A percentile compares a stretch with the other conserved stretches of the same genome.
Conservation (phyloP, 257 asterid species). For the Leptodermis oblonga region DNA sequence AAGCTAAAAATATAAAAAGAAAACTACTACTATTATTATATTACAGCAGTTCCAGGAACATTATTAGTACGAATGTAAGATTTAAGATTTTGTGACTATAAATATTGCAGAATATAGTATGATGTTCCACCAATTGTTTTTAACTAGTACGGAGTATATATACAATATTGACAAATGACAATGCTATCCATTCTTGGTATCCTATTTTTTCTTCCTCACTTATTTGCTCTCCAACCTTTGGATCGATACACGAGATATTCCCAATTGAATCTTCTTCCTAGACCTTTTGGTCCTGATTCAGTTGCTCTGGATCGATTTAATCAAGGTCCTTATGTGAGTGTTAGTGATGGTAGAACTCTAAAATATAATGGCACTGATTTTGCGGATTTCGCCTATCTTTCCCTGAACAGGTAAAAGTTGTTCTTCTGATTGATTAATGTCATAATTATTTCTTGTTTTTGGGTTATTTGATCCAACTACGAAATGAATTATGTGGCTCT, state of each 20-base stretch:
- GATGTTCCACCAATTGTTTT: neutral
- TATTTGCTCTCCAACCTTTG: neutral
- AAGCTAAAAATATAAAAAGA: too few species aligned
- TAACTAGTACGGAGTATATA: neutral
- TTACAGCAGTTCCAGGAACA: too few species aligned
- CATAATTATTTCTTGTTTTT: too few species aligned
- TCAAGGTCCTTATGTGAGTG: constrained; percentile 40
- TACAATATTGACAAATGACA: neutral
- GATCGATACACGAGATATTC: constrained; percentile 8
- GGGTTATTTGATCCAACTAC: too few species aligned
- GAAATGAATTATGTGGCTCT: too few species aligned
- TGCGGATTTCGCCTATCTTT: constrained; percentile 38
- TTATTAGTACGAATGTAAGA: too few species aligned
- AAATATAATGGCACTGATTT: constrained; percentile 27
- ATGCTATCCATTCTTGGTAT: neutral
- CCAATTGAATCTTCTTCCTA: constrained; percentile 12
- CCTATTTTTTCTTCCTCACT: constrained; percentile 7
- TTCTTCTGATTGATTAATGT: too few species aligned
- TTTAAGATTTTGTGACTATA: neutral
- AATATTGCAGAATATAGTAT: neutral
- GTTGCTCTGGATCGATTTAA: constrained; percentile 25
- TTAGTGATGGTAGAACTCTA: constrained; percentile 49
- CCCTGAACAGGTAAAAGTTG: constrained; percentile 50
- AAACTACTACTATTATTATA: too few species aligned
- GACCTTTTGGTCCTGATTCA: constrained; percentile 32